phyloP scores from a whole-genome alignment of 306 rosid species.

The Styphnolobium japonicum region DNA sequence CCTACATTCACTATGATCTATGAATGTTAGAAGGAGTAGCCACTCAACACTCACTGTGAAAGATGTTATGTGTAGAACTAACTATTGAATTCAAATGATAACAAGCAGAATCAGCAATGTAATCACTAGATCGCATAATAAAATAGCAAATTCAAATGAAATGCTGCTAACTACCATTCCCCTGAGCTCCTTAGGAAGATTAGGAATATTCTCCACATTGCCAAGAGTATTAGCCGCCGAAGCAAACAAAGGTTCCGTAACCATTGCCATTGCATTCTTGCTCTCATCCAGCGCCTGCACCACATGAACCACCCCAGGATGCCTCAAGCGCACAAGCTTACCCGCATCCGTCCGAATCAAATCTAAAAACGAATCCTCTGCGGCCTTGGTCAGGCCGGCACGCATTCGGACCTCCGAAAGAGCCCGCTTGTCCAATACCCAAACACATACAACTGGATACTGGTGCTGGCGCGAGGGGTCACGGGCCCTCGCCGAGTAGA shows the following conservation, averaged over 20 bases:
- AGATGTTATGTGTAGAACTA: too few relatives aligned
- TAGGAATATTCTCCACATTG: constrained; percentile 57
- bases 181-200: constrained; percentile 79
- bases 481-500: constrained; percentile 76
- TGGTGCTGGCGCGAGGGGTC: constrained; percentile 80
- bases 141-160: neutral
- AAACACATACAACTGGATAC: constrained; percentile 84
- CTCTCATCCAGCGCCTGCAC: constrained; percentile 96
- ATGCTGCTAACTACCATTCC: constrained; percentile 65
- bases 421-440: constrained; percentile 83
- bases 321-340: constrained; percentile 78
- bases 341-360: constrained; percentile 80
- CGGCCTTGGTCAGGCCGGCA: constrained; percentile 70
- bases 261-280: constrained; percentile 98
- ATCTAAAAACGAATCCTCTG: constrained; percentile 81
- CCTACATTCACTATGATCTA: too few relatives aligned
- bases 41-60: too few relatives aligned
- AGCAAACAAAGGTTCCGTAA: constrained; percentile 90
- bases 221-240: constrained; percentile 91
- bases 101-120: neutral
- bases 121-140: neutral
- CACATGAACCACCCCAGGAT: constrained; percentile 92
- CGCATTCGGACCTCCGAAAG: constrained; percentile 71
- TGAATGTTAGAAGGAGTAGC: too few relatives aligned
- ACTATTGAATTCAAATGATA: neutral